Percentiles rank a stretch among this genome's conserved stretches.
phyloP scores from a whole-genome alignment of 768 basidiomycete species.

The Amanita pseudoporphyria region DNA sequence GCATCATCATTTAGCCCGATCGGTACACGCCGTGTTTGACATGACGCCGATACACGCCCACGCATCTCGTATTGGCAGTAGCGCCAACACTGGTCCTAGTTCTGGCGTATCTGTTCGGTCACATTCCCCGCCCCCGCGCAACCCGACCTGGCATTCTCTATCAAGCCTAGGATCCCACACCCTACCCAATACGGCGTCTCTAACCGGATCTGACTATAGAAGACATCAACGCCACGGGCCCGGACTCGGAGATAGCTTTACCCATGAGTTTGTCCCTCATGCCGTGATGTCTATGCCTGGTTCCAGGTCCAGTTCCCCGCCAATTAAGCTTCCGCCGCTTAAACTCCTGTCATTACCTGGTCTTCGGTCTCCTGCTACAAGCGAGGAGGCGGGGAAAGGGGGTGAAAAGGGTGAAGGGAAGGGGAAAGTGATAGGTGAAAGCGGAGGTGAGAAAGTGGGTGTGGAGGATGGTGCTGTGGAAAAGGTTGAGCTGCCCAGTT shows the following conservation, averaged over 20 bases:
- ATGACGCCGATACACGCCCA: slow-evolving; percentile 72
- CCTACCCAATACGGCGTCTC: slow-evolving; percentile 13
- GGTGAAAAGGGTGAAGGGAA: background rate
- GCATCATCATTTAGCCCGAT: slow-evolving; percentile 70
- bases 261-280: slow-evolving; percentile 2
- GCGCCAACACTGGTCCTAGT: background rate
- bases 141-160: slow-evolving; percentile 26
- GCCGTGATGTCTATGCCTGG: slow-evolving; percentile 35
- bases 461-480: slow-evolving; percentile 9
- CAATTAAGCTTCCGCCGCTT: slow-evolving; percentile 63
- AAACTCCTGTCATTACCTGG: slow-evolving; percentile 26
- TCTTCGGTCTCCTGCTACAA: slow-evolving; percentile 4
- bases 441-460: background rate
- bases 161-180: slow-evolving; percentile 13
- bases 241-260: slow-evolving; percentile 6
- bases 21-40: slow-evolving; percentile 80
- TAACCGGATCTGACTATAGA: slow-evolving; percentile 3
- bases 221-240: slow-evolving; percentile 5
- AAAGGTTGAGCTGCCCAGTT: slow-evolving; percentile 49
- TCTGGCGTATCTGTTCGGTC: background rate
- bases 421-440: background rate
- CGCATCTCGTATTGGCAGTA: background rate
- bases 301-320: slow-evolving; percentile 59
- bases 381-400: slow-evolving; percentile 3
- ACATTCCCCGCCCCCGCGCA: slow-evolving; percentile 21